Evolutionary conservation across 139 green algal species (phyloP).

Genomic region (Zygnema circumcarinatum): DNA sequence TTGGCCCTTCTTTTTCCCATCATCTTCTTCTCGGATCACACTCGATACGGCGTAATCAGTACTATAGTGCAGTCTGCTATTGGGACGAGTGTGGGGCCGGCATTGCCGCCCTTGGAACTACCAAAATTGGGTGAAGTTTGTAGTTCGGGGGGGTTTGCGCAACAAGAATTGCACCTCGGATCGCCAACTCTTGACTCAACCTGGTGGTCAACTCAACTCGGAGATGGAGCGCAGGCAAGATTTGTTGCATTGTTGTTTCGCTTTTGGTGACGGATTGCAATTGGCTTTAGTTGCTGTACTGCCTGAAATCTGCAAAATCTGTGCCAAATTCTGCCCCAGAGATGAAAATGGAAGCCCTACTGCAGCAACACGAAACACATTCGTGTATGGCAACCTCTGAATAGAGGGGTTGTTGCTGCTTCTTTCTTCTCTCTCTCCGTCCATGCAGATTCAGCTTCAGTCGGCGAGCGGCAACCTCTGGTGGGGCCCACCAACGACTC

Average conservation of each 20-base stretch:
- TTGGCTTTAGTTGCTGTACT: no score
- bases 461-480: slow-evolving; percentile 11
- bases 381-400: no score
- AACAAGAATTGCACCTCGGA: background rate
- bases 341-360: no score
- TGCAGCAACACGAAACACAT: no score
- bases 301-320: no score
- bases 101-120: background rate
- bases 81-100: background rate
- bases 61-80: background rate
- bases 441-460: slow-evolving; percentile 38
- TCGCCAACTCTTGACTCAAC: slow-evolving; percentile 4
- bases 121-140: slow-evolving; percentile 29
- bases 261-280: no score
- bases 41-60: slow-evolving; percentile 21
- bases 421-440: background rate
- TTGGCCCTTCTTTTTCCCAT: background rate
- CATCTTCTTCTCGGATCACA: slow-evolving; percentile 14
- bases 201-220: slow-evolving; percentile 24
- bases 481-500: slow-evolving; percentile 12
- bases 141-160: slow-evolving; percentile 14
- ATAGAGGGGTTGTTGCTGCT: no score
- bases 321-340: no score
- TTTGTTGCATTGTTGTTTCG: no score
- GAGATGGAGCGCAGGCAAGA: slow-evolving; percentile 33